Percentiles rank a stretch among this genome's conserved stretches.
Evolutionary conservation across 352 stramenopile genomes (phyloP).

Genomic region (Peronospora tabacina): DNA sequence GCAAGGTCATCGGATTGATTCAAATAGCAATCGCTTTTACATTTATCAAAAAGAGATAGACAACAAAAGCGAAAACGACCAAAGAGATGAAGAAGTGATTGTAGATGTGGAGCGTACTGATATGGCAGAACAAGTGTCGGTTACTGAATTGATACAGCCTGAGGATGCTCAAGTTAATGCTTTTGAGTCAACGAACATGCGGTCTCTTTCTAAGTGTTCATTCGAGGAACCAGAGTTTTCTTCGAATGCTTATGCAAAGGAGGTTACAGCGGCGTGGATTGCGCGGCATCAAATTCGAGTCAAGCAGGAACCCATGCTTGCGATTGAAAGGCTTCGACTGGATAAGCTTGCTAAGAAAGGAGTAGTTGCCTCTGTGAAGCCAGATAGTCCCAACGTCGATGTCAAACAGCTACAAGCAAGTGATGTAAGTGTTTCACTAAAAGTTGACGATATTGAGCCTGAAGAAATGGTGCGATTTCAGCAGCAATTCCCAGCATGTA

Average conservation of each 20-base stretch:
- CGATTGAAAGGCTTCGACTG: conserved; percentile 35
- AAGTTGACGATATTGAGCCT: conserved; percentile 32
- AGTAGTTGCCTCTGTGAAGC: neutral
- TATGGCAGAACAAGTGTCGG: conserved; percentile 12
- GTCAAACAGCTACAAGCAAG: neutral
- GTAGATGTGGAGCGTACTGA: conserved; percentile 19
- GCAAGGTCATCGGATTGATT: conserved; percentile 74
- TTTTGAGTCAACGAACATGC: conserved; percentile 26
- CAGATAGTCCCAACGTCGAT: neutral
- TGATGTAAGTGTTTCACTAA: conserved; percentile 40
- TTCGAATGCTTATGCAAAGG: conserved; percentile 13
- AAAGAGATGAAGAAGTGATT: conserved; percentile 27
- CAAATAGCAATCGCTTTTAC: conserved; percentile 59
- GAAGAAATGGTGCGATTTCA: conserved; percentile 19
- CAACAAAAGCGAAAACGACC: conserved; percentile 12
- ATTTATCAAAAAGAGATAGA: conserved; percentile 47
- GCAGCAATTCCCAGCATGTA: conserved; percentile 34
- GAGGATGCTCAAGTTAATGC: conserved; percentile 22
- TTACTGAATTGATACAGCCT: conserved; percentile 3
- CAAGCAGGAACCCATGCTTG: conserved; percentile 38
- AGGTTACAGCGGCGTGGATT: conserved; percentile 29
- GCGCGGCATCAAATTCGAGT: conserved; percentile 33
- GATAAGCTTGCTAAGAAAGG: conserved; percentile 21
- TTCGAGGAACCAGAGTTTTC: conserved; percentile 2
- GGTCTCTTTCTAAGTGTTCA: conserved; percentile 15